phyloP scores from a whole-genome alignment of 2,329 filamentous ascomycete genomes.

The Botrytis porri region DNA sequence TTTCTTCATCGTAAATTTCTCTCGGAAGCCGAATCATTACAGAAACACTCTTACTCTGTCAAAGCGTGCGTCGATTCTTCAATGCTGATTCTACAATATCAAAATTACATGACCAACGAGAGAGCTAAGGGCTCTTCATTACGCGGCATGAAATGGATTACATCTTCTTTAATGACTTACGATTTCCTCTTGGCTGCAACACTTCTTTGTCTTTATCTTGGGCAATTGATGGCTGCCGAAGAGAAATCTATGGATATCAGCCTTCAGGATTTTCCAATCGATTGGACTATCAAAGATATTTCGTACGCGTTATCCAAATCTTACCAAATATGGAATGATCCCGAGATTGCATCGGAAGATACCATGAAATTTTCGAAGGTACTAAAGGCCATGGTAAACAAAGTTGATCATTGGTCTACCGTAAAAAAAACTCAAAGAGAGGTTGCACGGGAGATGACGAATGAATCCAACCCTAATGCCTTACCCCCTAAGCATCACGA shows the following conservation, averaged over 20 bases:
- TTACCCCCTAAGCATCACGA: background rate
- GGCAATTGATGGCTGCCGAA: constrained; percentile 22
- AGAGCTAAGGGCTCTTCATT: constrained; percentile 19
- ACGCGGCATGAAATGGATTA: constrained; percentile 27
- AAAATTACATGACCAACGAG: constrained; percentile 34
- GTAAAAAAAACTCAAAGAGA: background rate
- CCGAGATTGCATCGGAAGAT: constrained; percentile 25
- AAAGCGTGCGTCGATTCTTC: constrained; percentile 51
- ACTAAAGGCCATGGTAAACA: constrained; percentile 27
- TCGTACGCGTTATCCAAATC: constrained; percentile 24
- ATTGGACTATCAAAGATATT: constrained; percentile 29
- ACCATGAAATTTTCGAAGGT: constrained; percentile 27
- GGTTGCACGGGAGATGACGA: background rate
- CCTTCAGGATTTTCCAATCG: constrained; percentile 19
- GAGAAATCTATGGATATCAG: background rate
- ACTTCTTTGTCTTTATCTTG: constrained; percentile 32
- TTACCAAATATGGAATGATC: constrained; percentile 28
- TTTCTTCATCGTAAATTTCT: constrained; percentile 32
- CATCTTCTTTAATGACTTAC: constrained; percentile 26
- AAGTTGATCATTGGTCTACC: constrained; percentile 19
- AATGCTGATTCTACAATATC: constrained; percentile 47
- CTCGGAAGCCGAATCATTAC: constrained; percentile 46
- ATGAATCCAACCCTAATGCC: background rate
- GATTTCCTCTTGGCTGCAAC: constrained; percentile 34
- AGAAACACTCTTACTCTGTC: constrained; percentile 49